Conservation (phyloP, 371 early-diverging fungal genomes). For the Entomophthora muscae region DNA sequence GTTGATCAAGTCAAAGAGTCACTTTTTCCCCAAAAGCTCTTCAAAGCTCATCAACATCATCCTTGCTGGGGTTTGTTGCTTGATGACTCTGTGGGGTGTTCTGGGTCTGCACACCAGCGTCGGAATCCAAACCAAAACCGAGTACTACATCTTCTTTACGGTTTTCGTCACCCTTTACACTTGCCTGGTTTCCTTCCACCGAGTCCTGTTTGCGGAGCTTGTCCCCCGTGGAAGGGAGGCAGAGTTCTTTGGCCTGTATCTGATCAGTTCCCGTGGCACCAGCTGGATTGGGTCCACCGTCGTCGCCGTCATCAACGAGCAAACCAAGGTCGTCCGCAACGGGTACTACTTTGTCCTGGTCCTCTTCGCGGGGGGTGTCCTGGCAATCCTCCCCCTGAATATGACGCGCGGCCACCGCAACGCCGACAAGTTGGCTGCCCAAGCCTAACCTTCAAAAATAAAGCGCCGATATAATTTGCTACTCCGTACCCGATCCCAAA, state of each 20-base stretch:
- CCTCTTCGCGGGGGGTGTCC: not conserved
- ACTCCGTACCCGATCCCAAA: too few species aligned
- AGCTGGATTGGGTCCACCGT: slow-evolving; percentile 42
- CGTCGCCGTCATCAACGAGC: slow-evolving; percentile 23
- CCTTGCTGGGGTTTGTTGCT: slow-evolving; percentile 13
- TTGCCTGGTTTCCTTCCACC: not conserved
- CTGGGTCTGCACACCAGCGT: slow-evolving; percentile 12
- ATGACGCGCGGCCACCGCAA: not conserved
- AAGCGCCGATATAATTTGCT: too few species aligned
- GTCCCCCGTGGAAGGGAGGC: slow-evolving; percentile 28
- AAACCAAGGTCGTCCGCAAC: not conserved
- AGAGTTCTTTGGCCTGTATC: slow-evolving; percentile 32
- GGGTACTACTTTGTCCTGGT: slow-evolving; percentile 2
- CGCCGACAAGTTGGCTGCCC: not conserved
- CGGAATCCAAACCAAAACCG: not conserved
- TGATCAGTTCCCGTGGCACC: slow-evolving; percentile 37
- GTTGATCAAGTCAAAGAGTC: not conserved
- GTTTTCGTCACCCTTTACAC: not conserved
- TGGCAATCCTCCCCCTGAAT: not conserved
- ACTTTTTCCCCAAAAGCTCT: too few species aligned
- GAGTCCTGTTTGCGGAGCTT: slow-evolving; percentile 26
- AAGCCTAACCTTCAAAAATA: too few species aligned
- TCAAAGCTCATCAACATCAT: slow-evolving; percentile 13
- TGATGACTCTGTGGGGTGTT: slow-evolving; percentile 16
- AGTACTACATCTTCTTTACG: not conserved